Base-by-base conservation (phyloP, 768 basidiomycete genomes). In the Fomitopsis serialis region DNA sequence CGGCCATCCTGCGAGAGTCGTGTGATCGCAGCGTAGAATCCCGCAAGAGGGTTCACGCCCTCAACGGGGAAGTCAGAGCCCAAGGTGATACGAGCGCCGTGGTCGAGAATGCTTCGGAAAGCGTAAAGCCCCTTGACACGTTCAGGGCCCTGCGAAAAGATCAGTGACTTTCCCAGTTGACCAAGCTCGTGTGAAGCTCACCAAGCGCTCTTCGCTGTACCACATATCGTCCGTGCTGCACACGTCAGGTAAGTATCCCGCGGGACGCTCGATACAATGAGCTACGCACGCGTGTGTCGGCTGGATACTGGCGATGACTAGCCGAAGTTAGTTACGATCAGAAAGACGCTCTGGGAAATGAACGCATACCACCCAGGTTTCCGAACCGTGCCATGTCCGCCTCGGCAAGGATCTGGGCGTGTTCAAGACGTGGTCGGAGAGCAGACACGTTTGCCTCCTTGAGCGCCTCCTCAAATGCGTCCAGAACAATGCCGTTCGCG, bases 61-160 rank as follows among this genome's bases (percentile, higher is more conserved):
- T 95, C 95, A 29, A 98, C 91, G 0, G 94, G 94, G 58, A 89
- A 90, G 70, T 96, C 93, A 3, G 90, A 91, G 13, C 95, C 93
- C 22, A 96, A 69, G 2, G 88, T 81, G 51, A 94, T 82, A 53
- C 79, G 71, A 51, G 82, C 82, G 45, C 83, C 82, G 52, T 76
- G 78, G 60, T 85, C 77, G 32, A 87, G 63, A 25, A 89, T 73
- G 42, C 85, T 80, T 19, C 84, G 82, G 78, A 95, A 97, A 0
- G 94, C 92, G 62, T 97, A 97, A 3, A 95, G 77, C 9, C 80
- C 78, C 63, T 89, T 89, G 45, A 96, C 82, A 42, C 95, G 81
- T 58, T 92, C 86, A 15, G 85, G 80, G 6, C 94, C 92, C 89
- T 61, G 44, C 86, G 58, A 42, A 34, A 53, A 54, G 56, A 48